Percentiles rank a stretch among this genome's conserved stretches.
Conservation (phyloP, 2,329 filamentous ascomycete species). For the Chaetomium sp. region DNA sequence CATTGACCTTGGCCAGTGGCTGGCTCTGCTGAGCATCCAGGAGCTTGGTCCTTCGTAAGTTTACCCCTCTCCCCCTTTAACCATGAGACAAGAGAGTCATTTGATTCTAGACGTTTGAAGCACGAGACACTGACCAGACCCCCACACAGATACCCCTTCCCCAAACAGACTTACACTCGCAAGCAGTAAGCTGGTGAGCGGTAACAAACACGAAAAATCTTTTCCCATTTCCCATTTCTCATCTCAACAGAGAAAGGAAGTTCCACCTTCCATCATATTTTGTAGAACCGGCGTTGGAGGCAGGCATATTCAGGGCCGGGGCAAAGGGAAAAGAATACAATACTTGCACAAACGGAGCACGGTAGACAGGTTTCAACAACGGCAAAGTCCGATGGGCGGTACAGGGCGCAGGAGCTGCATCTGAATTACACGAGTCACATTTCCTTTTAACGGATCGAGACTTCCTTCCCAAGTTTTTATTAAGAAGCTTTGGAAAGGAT, state of each 20-base stretch:
- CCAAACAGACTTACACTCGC: conserved; percentile 67
- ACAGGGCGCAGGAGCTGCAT: neutral
- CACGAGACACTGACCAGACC: conserved; percentile 3
- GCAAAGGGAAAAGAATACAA: conserved; percentile 1
- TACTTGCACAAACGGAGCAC: conserved; percentile 7
- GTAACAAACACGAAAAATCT: neutral
- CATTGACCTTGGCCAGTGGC: conserved; percentile 93
- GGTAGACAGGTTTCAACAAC: conserved; percentile 29
- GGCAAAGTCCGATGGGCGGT: conserved; percentile 1
- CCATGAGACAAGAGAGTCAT: neutral
- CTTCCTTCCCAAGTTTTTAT: neutral
- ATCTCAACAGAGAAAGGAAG: conserved; percentile 4
- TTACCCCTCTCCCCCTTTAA: neutral
- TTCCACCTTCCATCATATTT: conserved; percentile 12
- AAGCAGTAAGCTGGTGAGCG: conserved; percentile 25
- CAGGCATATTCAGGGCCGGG: neutral
- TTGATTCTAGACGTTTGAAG: neutral
- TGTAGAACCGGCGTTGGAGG: conserved; percentile 15
- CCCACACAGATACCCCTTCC: conserved; percentile 63
- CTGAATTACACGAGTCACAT: neutral
- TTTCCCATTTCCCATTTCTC: conserved; percentile 1
- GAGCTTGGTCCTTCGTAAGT: conserved; percentile 94
- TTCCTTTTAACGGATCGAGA: neutral
- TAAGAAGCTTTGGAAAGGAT: neutral
- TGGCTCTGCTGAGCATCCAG: conserved; percentile 87